Conservation (phyloP, 768 basidiomycete genomes). For the Phanerochaete carnosa region DNA sequence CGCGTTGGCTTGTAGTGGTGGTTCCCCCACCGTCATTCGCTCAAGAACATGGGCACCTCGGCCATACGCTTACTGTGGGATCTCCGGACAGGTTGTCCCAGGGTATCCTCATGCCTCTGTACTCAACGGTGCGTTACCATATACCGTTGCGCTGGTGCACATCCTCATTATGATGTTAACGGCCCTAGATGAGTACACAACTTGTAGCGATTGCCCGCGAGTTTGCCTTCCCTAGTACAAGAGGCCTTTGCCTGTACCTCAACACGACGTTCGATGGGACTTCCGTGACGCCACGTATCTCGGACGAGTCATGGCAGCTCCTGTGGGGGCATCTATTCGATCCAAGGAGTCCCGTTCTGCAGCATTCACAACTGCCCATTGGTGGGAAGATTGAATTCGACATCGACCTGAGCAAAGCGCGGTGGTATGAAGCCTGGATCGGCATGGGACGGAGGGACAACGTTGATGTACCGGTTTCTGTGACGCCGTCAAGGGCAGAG, state of each 20-base stretch:
- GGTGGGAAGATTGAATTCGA: conserved; percentile 85
- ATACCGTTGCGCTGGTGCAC: background rate
- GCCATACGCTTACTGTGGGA: conserved; percentile 54
- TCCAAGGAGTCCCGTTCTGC: conserved; percentile 27
- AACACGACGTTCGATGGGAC: conserved; percentile 56
- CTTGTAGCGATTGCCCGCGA: conserved; percentile 76
- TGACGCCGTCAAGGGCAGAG: conserved; percentile 36
- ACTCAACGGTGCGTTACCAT: conserved; percentile 54
- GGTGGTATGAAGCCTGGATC: conserved; percentile 77
- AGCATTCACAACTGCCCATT: conserved; percentile 50
- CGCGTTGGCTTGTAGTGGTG: conserved; percentile 60
- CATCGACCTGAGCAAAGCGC: conserved; percentile 69
- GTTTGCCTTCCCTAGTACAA: conserved; percentile 74
- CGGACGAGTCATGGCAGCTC: conserved; percentile 74
- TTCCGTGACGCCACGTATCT: conserved; percentile 63
- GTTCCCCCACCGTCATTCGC: conserved; percentile 59
- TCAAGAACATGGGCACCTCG: conserved; percentile 56
- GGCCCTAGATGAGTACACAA: conserved; percentile 61
- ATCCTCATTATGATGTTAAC: background rate
- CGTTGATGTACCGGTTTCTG: conserved; percentile 38
- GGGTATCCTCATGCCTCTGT: conserved; percentile 72
- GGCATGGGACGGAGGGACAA: conserved; percentile 40
- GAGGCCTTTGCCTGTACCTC: conserved; percentile 78
- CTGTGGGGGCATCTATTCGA: conserved; percentile 67
- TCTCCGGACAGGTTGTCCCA: conserved; percentile 60